Percentiles rank a stretch among this genome's conserved stretches.
Evolutionary conservation across 345 rosid species (phyloP).

Genomic region (Dimocarpus longan): DNA sequence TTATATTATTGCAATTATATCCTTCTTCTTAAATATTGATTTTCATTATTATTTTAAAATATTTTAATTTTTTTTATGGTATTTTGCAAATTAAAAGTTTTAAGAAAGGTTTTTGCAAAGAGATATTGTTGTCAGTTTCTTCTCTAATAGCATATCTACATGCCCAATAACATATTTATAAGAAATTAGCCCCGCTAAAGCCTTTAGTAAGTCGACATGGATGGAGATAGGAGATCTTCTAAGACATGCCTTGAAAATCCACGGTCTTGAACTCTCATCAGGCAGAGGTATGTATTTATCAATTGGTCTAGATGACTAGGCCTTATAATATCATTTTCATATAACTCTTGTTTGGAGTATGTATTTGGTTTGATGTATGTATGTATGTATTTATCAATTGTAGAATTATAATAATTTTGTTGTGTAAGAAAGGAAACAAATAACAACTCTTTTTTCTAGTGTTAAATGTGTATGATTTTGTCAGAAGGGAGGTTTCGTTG

Average conservation of each 20-base stretch:
- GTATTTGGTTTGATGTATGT: too few species aligned
- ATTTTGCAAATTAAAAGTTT: background rate
- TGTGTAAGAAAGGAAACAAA: too few species aligned
- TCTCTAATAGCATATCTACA: conserved; percentile 15
- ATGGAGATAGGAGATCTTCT: conserved; percentile 26
- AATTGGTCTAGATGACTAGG: conserved; percentile 23
- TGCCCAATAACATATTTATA: conserved; percentile 17
- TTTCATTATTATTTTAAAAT: too few species aligned
- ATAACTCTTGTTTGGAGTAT: too few species aligned
- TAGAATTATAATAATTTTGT: too few species aligned
- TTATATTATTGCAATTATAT: too few species aligned
- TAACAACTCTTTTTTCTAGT: too few species aligned
- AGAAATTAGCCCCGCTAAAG: conserved; percentile 21
- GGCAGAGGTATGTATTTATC: conserved; percentile 24
- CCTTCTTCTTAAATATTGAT: too few species aligned
- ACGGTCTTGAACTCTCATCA: conserved; percentile 21
- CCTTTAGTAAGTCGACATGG: conserved; percentile 15
- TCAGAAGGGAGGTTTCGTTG: too few species aligned
- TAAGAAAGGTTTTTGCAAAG: background rate
- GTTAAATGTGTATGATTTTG: too few species aligned
- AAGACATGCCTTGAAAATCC: conserved; percentile 26
- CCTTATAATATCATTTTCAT: conserved; percentile 4
- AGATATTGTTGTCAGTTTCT: conserved; percentile 23
- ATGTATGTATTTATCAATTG: too few species aligned
- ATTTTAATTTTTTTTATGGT: too few species aligned